Base-by-base conservation (phyloP, 345 rosid species). In the Eucalyptus camaldulensis region DNA sequence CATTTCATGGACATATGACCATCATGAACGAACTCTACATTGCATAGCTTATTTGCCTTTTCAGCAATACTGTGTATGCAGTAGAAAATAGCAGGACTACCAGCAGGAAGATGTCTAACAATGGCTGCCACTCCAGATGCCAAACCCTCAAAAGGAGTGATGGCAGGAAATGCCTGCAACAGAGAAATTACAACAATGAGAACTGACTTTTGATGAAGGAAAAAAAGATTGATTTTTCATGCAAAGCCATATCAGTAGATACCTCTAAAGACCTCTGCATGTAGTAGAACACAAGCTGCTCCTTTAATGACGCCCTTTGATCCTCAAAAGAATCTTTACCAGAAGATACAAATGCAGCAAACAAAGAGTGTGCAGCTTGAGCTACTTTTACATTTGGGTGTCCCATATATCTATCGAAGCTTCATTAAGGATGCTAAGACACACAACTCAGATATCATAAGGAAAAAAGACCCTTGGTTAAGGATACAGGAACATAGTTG, bases 401-500 rank as follows among this genome's bases (percentile, higher is more conserved):
- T 88, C 94, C 97, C 94, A 97, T 92, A 91, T 94, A 97, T 93
- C 99, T 98, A 89, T 90, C 87, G 87, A 58, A 86, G 13, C 88
- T 88, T 81, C 89, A 91, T 89, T 94, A 94, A 95, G 98, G 94
- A 93, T 67, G 31, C 12, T 27, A 67, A 65, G 49, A 49, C 51
- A 29, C 44, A 51, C 8, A 5, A 50, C 60, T 76, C 31, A 27
- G 37, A 67, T 37, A 53, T 49, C 76, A 72, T 31, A 51, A 49
- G 22, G 37, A 51, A 69, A 17, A 56, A 7, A 44, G 40, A 86
- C 69, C 80, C 7, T 90, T 88, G 86, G 85, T 76, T 31, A 17
- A 94, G 98, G 98, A 98, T 97, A 98, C 98, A 98, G 90, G 94
- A 96, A 98, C 97, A 97, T 95, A 56, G 95, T 92, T 87, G 98